Percentiles rank a stretch among this genome's conserved stretches.
Evolutionary conservation across 2,329 filamentous ascomycete genomes (phyloP).

Genomic region (Pseudocercospora fuligena): DNA sequence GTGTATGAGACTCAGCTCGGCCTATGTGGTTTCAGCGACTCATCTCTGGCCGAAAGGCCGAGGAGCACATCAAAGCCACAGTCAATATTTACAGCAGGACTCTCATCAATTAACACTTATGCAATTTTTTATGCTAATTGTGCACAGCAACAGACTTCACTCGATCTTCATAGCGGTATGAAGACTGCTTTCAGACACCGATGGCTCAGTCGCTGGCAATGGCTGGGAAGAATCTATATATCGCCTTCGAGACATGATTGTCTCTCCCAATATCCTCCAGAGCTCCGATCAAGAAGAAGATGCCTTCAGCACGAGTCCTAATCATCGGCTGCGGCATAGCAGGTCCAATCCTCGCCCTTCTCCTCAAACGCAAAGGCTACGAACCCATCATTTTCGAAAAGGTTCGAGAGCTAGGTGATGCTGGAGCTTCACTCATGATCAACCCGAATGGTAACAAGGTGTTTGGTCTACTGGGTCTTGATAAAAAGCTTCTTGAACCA

Average conservation of each 20-base stretch:
- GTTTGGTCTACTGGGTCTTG: neutral
- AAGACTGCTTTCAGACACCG: neutral
- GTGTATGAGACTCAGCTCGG: neutral
- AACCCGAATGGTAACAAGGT: neutral
- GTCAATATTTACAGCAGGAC: neutral
- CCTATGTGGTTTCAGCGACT: neutral
- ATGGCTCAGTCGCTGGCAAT: neutral
- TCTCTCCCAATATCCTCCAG: neutral
- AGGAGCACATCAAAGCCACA: neutral
- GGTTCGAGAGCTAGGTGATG: neutral
- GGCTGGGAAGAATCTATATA: neutral
- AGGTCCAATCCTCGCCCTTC: neutral
- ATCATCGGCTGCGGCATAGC: neutral
- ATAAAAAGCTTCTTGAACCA: neutral
- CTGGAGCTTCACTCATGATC: neutral
- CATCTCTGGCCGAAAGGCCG: neutral
- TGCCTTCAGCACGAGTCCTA: neutral
- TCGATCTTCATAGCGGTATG: neutral
- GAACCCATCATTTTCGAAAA: neutral
- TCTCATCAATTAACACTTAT: neutral
- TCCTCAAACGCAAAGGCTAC: neutral
- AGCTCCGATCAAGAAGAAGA: neutral
- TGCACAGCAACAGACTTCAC: neutral
- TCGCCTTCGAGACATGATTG: neutral
- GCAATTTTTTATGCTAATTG: neutral